These are phyloP conservation scores for Fusarium nygamai DNA, from an alignment of 2,329 filamentous ascomycete genomes.

Conservation along the genomic window DNA sequence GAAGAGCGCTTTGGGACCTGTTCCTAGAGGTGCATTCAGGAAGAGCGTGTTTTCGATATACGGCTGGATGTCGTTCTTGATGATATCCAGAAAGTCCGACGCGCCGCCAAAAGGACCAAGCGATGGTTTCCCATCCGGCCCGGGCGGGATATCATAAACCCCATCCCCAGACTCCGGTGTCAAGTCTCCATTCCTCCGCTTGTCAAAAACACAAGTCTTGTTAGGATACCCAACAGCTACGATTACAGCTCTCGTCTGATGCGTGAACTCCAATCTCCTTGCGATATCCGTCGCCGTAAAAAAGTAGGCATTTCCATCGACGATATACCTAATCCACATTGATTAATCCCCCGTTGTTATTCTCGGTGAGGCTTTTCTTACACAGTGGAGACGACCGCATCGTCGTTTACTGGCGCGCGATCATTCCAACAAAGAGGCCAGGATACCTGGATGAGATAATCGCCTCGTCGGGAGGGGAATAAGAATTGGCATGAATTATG, in stretches of 20 bases:
- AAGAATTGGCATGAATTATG: conserved; percentile 35
- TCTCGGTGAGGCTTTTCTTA: conserved; percentile 27
- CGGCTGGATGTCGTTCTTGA: conserved; percentile 51
- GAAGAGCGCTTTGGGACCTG: conserved; percentile 55
- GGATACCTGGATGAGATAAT: conserved; percentile 43
- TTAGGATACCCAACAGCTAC: conserved; percentile 48
- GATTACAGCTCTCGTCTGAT: conserved; percentile 41
- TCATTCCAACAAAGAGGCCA: conserved; percentile 45
- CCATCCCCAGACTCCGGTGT: conserved; percentile 39
- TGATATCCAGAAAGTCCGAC: conserved; percentile 55
- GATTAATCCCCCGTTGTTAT: neutral
- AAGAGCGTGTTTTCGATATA: conserved; percentile 42
- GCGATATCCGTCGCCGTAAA: conserved; percentile 46
- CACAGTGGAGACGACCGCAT: conserved; percentile 38
- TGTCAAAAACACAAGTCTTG: conserved; percentile 41
- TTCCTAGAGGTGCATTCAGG: conserved; percentile 40
- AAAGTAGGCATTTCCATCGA: conserved; percentile 50
- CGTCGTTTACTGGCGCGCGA: conserved; percentile 25
- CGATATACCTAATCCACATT: conserved; percentile 42
- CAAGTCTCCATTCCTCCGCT: conserved; percentile 44
- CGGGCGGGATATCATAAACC: conserved; percentile 32
- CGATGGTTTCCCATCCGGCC: conserved; percentile 33
- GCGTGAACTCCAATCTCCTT: conserved; percentile 39
- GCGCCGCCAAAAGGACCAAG: conserved; percentile 51
- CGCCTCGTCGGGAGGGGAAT: conserved; percentile 28